phyloP scores from a whole-genome alignment of 2,329 filamentous ascomycete species.

The Cytospora paraplurivora region DNA sequence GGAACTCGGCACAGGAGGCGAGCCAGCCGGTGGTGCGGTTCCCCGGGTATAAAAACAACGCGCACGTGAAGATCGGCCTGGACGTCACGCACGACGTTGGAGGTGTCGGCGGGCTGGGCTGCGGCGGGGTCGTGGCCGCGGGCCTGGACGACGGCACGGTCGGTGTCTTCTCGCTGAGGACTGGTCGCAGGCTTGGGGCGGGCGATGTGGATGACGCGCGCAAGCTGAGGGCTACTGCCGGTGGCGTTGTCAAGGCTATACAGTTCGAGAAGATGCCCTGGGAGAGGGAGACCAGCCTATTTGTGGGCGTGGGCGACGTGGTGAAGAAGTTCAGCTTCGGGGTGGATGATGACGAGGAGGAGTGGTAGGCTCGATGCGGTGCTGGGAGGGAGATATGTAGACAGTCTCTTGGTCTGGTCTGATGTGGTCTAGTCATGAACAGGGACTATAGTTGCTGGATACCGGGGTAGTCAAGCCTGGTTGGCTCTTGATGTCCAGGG shows the following conservation, averaged over 20 bases:
- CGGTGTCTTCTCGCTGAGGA: slow-evolving; percentile 51
- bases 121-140: slow-evolving; percentile 48
- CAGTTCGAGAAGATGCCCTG: slow-evolving; percentile 49
- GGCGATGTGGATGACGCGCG: slow-evolving; percentile 31
- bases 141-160: slow-evolving; percentile 55
- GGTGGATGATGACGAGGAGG: slow-evolving; percentile 37
- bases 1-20: neutral
- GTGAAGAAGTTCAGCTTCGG: slow-evolving; percentile 51
- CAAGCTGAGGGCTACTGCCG: slow-evolving; percentile 22
- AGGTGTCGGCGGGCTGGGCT: slow-evolving; percentile 37
- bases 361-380: slow-evolving; percentile 28
- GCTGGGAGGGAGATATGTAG: neutral
- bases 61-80: slow-evolving; percentile 53
- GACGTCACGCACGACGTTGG: slow-evolving; percentile 51
- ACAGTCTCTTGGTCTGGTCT: neutral
- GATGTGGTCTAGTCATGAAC: neutral
- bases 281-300: slow-evolving; percentile 51
- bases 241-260: slow-evolving; percentile 45
- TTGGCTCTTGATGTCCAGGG: neutral
- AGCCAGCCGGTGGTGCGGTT: slow-evolving; percentile 50
- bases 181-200: slow-evolving; percentile 44
- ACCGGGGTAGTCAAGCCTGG: slow-evolving; percentile 1
- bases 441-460: slow-evolving; percentile 29
- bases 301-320: slow-evolving; percentile 42
- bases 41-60: slow-evolving; percentile 51